Percentiles rank a stretch among this genome's conserved stretches.
Conservation (phyloP, 2,329 filamentous ascomycete species). For the Sphaerostilbella broomeana region DNA sequence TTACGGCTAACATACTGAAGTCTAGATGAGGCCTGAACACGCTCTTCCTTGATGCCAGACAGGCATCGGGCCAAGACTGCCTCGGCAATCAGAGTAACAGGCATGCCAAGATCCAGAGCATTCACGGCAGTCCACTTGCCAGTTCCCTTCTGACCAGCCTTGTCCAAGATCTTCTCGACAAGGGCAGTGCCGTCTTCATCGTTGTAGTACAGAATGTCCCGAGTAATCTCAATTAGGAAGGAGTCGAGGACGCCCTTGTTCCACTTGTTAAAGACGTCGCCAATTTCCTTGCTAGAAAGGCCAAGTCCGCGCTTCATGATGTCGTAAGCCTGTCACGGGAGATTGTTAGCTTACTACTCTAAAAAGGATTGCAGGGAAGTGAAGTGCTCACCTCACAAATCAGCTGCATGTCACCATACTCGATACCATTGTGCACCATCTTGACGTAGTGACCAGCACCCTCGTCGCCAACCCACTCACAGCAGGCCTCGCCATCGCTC, state of each 20-base stretch:
- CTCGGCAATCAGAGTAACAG: slow-evolving; percentile 96
- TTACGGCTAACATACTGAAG: slow-evolving; percentile 65
- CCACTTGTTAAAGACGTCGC: slow-evolving; percentile 90
- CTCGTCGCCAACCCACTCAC: slow-evolving; percentile 99
- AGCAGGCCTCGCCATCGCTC: slow-evolving; percentile 95
- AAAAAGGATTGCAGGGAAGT: no score
- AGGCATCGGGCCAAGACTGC: slow-evolving; percentile 92
- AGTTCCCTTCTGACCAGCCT: slow-evolving; percentile 98
- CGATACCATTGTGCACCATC: slow-evolving; percentile 99
- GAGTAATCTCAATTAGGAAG: slow-evolving; percentile 98
- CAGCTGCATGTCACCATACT: slow-evolving; percentile 99
- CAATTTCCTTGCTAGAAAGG: slow-evolving; percentile 86
- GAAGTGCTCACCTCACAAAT: slow-evolving; percentile 77
- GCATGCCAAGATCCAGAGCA: slow-evolving; percentile 95
- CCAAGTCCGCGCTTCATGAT: slow-evolving; percentile 98
- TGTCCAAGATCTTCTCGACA: slow-evolving; percentile 98
- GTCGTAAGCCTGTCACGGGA: slow-evolving; percentile 73
- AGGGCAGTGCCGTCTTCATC: slow-evolving; percentile 87
- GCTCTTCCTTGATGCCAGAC: slow-evolving; percentile 90
- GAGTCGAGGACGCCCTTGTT: slow-evolving; percentile 98
- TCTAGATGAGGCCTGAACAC: slow-evolving; percentile 70
- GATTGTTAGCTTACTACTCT: slow-evolving; percentile 10
- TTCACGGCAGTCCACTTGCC: slow-evolving; percentile 99
- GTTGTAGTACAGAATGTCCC: slow-evolving; percentile 97
- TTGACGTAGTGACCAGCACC: slow-evolving; percentile 99